Evolutionary conservation across 768 basidiomycete species (phyloP), one percentile per base, ranked within the genome.

Genomic region (Thelephora ganbajun): DNA sequence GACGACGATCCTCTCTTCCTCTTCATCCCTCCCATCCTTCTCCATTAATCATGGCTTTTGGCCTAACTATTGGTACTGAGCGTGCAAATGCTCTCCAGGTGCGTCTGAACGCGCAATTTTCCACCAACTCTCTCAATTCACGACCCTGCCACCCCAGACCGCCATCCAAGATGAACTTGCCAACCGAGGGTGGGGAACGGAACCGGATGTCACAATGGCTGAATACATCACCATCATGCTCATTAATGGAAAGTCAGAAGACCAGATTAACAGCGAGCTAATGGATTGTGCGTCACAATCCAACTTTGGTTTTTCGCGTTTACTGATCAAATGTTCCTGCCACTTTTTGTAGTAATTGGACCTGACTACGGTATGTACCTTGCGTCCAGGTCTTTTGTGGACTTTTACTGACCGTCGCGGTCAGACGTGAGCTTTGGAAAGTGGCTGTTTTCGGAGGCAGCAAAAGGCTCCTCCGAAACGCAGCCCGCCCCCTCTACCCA

Each of bases 181-280:
- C 51, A 78, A 66, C 62, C 74, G 80, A 56, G 79, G 79, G 7
- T 87, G 77, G 59, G 87, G 79, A 57, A 67, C 74, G 18, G 86
- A 88, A 53, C 74, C 55, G 87, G 88, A 92, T 63, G 78, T 79
- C 12, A 86, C 90, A 55, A 90, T 92, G 87, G 87, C 89, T 2
- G 90, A 93, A 63, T 93, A 90, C 57, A 89, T 92, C 49, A 89
- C 86, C 16, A 93, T 93, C 50, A 91, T 93, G 90, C 76, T 93
- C 43, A 90, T 91, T 54, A 93, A 93, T 60, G 85, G 86, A 64
- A 93, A 92, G 69, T 80, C 83, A 49, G 45, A 58, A 85, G 90
- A 74, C 43, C 87, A 91, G 73, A 89, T 94, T 63, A 84, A 82
- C n/a, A 66, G 71, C 26, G 91, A 93, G 64, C 72, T 93, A 43